These are phyloP conservation scores for Phytophthora tubulina DNA, from an alignment of 352 stramenopile genomes.

Conservation along the genomic window DNA sequence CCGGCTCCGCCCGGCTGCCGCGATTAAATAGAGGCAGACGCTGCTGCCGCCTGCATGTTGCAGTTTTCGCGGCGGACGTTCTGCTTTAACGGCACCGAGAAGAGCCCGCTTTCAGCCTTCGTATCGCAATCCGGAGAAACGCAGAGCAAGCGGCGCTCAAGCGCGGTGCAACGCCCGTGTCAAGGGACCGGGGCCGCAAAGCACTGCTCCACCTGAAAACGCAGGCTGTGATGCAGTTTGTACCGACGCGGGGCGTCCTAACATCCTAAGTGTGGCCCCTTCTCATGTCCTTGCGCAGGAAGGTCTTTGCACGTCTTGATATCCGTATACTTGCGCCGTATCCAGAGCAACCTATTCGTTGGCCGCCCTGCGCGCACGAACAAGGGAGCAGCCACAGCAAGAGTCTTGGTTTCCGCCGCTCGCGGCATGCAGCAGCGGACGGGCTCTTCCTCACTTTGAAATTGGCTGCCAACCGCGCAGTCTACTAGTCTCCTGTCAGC, in stretches of 20 bases:
- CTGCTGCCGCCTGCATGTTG: neutral
- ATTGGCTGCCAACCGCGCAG: conserved; percentile 31
- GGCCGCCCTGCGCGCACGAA: conserved; percentile 24
- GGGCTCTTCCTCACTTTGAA: conserved; percentile 34
- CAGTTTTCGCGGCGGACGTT: conserved; percentile 17
- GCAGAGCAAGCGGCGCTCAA: conserved; percentile 26
- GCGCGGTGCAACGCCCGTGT: conserved; percentile 31
- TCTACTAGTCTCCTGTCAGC: conserved; percentile 14
- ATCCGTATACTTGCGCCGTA: conserved; percentile 37
- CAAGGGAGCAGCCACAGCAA: conserved; percentile 33
- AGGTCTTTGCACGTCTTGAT: conserved; percentile 38
- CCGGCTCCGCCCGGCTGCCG: neutral
- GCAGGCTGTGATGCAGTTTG: conserved; percentile 25
- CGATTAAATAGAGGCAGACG: neutral
- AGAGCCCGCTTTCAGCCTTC: conserved; percentile 22
- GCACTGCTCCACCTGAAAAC: conserved; percentile 6
- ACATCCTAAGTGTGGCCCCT: conserved; percentile 16
- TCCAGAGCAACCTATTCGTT: conserved; percentile 31
- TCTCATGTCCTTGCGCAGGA: conserved; percentile 26
- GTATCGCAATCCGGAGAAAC: conserved; percentile 32
- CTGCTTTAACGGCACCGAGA: conserved; percentile 23
- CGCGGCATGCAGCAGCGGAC: conserved; percentile 20
- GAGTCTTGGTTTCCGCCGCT: conserved; percentile 19
- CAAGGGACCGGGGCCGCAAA: conserved; percentile 21
- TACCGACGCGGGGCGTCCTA: conserved; percentile 25